Base-by-base conservation (phyloP, 169 alveolate species). In the Plasmodium cynomolgi region DNA sequence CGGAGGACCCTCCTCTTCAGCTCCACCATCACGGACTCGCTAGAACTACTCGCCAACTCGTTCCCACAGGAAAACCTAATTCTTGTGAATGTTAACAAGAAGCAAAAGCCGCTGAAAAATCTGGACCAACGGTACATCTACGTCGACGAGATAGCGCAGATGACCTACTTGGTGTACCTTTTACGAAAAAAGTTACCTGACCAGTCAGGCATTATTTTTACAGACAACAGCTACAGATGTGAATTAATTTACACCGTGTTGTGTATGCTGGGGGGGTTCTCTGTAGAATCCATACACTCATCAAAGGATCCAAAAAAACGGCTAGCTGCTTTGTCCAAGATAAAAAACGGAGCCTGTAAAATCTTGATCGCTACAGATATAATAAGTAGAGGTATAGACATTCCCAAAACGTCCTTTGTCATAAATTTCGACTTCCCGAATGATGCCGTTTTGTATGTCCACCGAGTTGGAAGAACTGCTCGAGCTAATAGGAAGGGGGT, bases 391-490 rank as follows among this genome's bases (percentile, higher is more conserved):
- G 99, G 99, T n/a, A 95, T 99, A 23, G 99, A 99, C 95, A 98
- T 99, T 34, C 99, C 99, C 23, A 97, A 97, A 34, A 99, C 99
- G 7, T 98, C 97, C 62, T 97, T 97, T 86, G 99, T 99, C 7
- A 97, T 99, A 29, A 99, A 98, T 95, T 98, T 97, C 88, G 99
- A 99, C 93, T 96, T 99, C 54, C 99, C 99, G 3, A 96, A 97
- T 84, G 95, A 97, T 29, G 96, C 98, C 5, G 98, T 97, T 80
- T 99, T 97, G 93, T 99, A 99, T 96, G 97, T 98, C 2, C 99
- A 99, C 96, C 96, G 99, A 71, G 98, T 99, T 11, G 99, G 99
- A 58, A 95, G 99, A 92, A 99, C 99, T 3, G 99, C 99, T 4
- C 96, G 99, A 94, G 99, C 99, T 11, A 99, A 99, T 71, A 98